phyloP scores from a whole-genome alignment of 139 green algal genomes.

The Nannochloris sp. region DNA sequence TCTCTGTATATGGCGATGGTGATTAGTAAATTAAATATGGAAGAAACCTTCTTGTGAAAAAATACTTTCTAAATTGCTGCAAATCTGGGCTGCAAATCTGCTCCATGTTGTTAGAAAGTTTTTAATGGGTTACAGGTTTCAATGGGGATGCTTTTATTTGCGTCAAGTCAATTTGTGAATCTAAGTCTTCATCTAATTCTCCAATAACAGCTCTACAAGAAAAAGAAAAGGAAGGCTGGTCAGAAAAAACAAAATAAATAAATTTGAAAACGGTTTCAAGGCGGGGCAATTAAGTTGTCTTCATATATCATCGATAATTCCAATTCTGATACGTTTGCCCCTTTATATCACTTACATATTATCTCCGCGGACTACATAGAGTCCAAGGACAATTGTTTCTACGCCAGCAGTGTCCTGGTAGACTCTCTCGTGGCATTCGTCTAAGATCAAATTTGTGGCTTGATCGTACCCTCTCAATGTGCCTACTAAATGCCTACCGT shows the following conservation, averaged over 20 bases:
- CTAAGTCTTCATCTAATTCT: constrained; percentile 86
- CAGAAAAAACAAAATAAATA: neutral
- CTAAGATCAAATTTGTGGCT: constrained; percentile 87
- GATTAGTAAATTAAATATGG: neutral
- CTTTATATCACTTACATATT: constrained; percentile 72
- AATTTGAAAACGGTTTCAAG: neutral
- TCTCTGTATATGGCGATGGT: neutral
- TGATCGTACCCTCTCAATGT: constrained; percentile 89
- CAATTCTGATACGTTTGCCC: no score
- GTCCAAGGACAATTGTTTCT: constrained; percentile 70
- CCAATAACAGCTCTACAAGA: constrained; percentile 81
- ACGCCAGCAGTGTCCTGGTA: constrained; percentile 81
- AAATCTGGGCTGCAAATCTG: no score
- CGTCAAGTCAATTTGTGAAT: constrained; percentile 62
- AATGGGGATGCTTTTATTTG: constrained; percentile 64
- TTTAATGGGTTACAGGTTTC: constrained; percentile 67
- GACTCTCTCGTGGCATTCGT: constrained; percentile 87
- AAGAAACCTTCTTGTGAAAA: neutral
- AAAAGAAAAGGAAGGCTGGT: neutral
- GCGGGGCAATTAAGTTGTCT: neutral
- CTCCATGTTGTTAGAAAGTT: no score
- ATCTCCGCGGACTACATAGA: constrained; percentile 92
- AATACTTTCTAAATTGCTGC: neutral
- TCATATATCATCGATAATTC: neutral
- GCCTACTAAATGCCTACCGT: constrained; percentile 81